phyloP scores from a whole-genome alignment of 331 rosid genomes.

The Erythrophleum ivorense region DNA sequence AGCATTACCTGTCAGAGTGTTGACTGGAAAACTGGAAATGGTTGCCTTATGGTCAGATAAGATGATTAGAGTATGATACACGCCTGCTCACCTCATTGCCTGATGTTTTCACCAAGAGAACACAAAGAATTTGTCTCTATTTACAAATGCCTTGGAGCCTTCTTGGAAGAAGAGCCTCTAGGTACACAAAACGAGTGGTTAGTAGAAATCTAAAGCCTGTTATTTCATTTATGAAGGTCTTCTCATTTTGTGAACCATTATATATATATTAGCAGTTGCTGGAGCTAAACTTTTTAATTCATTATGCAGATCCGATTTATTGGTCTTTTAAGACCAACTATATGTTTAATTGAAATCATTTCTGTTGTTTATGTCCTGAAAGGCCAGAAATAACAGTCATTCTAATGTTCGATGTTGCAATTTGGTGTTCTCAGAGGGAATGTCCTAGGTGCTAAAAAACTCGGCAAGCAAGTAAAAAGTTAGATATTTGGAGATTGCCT shows the following conservation, averaged over 20 bases:
- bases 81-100: constrained; percentile 55
- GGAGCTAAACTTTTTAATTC: neutral
- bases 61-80: constrained; percentile 58
- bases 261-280: too few species aligned
- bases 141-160: constrained; percentile 81
- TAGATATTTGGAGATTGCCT: constrained; percentile 92
- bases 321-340: neutral
- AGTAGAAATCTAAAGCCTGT: constrained; percentile 40
- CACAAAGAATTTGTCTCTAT: constrained; percentile 67
- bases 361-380: constrained; percentile 4
- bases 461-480: constrained; percentile 77
- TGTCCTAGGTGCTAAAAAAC: constrained; percentile 75
- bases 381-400: constrained; percentile 12
- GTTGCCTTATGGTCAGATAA: constrained; percentile 64
- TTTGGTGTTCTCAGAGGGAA: constrained; percentile 55
- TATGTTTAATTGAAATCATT: constrained; percentile 9
- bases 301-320: neutral
- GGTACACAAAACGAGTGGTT: constrained; percentile 89
- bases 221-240: constrained; percentile 12
- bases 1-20: constrained; percentile 35
- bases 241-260: constrained; percentile 14
- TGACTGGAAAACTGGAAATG: constrained; percentile 42
- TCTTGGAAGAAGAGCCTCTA: constrained; percentile 80
- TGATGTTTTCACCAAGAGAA: constrained; percentile 50
- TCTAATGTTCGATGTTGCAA: constrained; percentile 34